Evolutionary conservation across 306 rosid genomes (phyloP), one percentile per base, ranked within the genome.

Genomic region (Acmispon strigosus): DNA sequence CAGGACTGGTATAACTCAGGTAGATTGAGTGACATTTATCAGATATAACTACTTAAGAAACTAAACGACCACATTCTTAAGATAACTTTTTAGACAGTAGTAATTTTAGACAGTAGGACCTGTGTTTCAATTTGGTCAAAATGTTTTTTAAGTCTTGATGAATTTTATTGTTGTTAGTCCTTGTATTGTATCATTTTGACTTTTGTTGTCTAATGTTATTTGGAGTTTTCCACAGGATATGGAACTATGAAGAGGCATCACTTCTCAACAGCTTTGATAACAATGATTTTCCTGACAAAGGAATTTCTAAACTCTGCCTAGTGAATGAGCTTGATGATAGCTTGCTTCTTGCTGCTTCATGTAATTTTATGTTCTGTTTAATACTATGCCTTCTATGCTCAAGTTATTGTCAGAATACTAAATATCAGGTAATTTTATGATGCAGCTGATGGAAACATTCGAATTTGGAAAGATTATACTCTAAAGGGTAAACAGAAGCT

Each of bases 281-380:
- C 75, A 96, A 95, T 52, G 92, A 88, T 74, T 84, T 84, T 87
- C 92, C 89, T 36, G 97, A 95, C 75, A 95, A 87, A 80, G 96
- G 96, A 82, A 91, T 95, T 77, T 85, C 96, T 41, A 95, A 91
- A 83, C 96, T 95, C 52, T 85, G 97, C 85, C 88, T 95, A 7
- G 87, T 91, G 65, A 95, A 95, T 84, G 99, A 95, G 79, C 96
- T 91, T 73, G 97, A 95, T 78, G 96, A 91, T 74, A 91, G 92
- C 81, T 78, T 95, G 88, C 99, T 95, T 74, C 96, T 95, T 62
- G 92, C 97, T 72, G 99, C 99, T 66, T 95, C 97, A 83, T 79
- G 99, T 95, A 86, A 83, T 81, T 17, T 74, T 73, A 77, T 66
- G 64, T n/a, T 18, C 77, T 47, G 59, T 54, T 68, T 56, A 58